Percentiles rank a stretch among this genome's conserved stretches.
phyloP scores from a whole-genome alignment of 1,284 basidiomycete genomes.

The Meira nashicola region DNA sequence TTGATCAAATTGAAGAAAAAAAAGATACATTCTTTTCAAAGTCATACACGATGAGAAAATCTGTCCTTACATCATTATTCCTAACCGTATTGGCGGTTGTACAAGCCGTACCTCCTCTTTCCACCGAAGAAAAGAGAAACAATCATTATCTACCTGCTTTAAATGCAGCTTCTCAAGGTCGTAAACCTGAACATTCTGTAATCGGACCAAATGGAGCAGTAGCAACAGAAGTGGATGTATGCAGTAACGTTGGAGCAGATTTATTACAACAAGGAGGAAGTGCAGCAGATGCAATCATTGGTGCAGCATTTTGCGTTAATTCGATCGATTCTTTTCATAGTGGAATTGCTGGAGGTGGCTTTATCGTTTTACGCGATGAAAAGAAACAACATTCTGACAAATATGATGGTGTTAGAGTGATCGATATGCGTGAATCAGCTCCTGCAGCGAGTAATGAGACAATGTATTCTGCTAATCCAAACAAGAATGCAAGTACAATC shows the following conservation, averaged over 20 bases:
- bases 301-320: constrained; percentile 54
- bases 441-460: constrained; percentile 53
- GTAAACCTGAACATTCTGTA: constrained; percentile 9
- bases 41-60: too few species aligned
- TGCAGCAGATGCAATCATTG: constrained; percentile 54
- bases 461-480: constrained; percentile 39
- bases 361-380: constrained; percentile 34
- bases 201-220: constrained; percentile 41
- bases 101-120: too few species aligned
- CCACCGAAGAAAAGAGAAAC: neutral
- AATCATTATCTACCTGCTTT: constrained; percentile 11
- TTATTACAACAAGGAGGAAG: constrained; percentile 53
- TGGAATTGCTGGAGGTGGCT: constrained; percentile 54
- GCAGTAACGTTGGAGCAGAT: constrained; percentile 54
- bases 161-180: constrained; percentile 38
- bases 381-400: constrained; percentile 10
- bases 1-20: too few species aligned
- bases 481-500: constrained; percentile 24
- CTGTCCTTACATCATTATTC: too few species aligned
- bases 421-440: constrained; percentile 56
- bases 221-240: constrained; percentile 51
- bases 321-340: constrained; percentile 54
- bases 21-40: too few species aligned
- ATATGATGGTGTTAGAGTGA: constrained; percentile 41
- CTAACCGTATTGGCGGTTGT: too few species aligned